Evolutionary conservation across 148 eudicot genomes (phyloP).

Genomic region (Camellia lanceoleosa): DNA sequence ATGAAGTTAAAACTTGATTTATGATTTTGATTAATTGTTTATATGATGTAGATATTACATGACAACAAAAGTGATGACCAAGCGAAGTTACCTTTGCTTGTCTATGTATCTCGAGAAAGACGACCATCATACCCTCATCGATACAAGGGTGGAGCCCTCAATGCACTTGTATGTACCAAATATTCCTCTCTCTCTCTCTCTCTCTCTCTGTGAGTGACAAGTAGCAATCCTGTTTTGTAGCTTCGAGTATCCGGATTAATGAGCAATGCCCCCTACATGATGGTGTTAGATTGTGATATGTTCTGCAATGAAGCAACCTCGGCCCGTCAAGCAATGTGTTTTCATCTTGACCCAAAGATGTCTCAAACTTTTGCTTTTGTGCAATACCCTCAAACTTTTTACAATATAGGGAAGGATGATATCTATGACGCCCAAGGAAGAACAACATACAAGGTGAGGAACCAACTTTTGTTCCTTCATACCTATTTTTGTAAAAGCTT

Average conservation of each 20-base stretch:
- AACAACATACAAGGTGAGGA: constrained; percentile 24
- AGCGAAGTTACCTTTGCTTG: constrained; percentile 41
- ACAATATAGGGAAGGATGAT: constrained; percentile 41
- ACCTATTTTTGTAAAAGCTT: too few species aligned
- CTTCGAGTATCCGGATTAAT: constrained; percentile 56
- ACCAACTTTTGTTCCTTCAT: background rate
- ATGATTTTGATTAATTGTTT: too few species aligned
- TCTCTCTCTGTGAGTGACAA: background rate
- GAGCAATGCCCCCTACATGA: constrained; percentile 61
- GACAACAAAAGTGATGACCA: background rate
- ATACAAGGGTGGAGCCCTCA: constrained; percentile 71
- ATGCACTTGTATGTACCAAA: constrained; percentile 38
- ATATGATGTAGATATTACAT: constrained; percentile 33
- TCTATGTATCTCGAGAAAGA: constrained; percentile 59
- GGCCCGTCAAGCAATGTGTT: constrained; percentile 81
- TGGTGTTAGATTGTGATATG: constrained; percentile 76
- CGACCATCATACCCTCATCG: constrained; percentile 46
- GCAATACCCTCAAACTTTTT: constrained; percentile 64
- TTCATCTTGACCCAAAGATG: constrained; percentile 50
- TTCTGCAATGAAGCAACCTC: constrained; percentile 61
- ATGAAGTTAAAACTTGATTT: too few species aligned
- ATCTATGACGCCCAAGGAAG: constrained; percentile 55
- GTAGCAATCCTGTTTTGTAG: constrained; percentile 26
- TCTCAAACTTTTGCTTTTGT: constrained; percentile 52
- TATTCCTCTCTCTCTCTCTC: background rate